Base-by-base conservation (phyloP, 2,329 filamentous ascomycete species). In the Nectriaceae sp. region DNA sequence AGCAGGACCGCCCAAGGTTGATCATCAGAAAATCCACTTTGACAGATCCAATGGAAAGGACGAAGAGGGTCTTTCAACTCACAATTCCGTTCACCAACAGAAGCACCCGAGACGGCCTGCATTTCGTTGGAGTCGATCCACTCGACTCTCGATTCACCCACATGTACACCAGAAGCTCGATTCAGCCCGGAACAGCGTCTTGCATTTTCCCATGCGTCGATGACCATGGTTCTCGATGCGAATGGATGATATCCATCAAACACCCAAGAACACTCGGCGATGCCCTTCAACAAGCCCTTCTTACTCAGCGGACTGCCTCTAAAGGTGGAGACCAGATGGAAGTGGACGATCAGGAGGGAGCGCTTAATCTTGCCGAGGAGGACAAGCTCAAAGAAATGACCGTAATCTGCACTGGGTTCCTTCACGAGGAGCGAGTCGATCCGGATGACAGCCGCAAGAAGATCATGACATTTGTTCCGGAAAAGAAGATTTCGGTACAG, bases 151-250 rank as follows among this genome's bases (percentile, higher is more conserved):
- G 92, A 52, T 99, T 92, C 67, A 91, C 94, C 0, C 93, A 99
- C 72, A 85, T 89, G 41, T 99, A 96, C 68, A 96, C 93, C 1
- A 87, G 86, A 35, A 91, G 93, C 63, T 88, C 87, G 2, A 75
- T 87, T 36, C 86, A 89, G 52, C 84, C 90, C 0, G 91, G 92
- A 22, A 86, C 84, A 16, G 86, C 90, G 1, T 93, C 86, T 40
- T 92, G 87, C 59, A 83, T 97, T 21, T 99, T 99, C 62, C 94
- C 94, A 1, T 97, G 94, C 66, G 79, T 97, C 44, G 94, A 99
- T 65, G 89, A 96, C 64, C 83, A 88, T 20, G 84, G 85, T 26
- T 86, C 89, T 48, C 82, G 90, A 47, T 93, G 87, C 63, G 85
- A 86, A 11, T 99, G 94, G 89, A 90, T 91, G 48, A 79, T 99